Evolutionary conservation across 805 yeast species (phyloP), one percentile per base, ranked within the genome.

Genomic region (Metschnikowia henanensis): DNA sequence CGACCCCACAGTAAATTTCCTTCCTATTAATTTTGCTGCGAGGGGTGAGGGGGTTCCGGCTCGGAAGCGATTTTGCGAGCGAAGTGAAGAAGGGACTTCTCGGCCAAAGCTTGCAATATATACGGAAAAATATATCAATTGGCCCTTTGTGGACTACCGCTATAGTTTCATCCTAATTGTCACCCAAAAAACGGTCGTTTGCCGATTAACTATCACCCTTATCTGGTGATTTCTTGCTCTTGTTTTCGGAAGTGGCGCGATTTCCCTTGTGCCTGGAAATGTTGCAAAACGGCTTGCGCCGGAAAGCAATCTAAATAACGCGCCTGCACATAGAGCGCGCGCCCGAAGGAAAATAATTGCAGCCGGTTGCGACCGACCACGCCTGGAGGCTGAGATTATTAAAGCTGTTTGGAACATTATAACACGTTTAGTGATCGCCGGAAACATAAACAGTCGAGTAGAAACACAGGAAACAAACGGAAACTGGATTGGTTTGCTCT

Each of bases 1-100:
- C 28, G 12, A 34, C 37, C 37, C 37, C 37, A 34, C 37, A 34
- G 20, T 34, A 10, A 22, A 34, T 25, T 34, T 22, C 6, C 2
- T 21, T 6, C 19, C 23, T 21, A 21, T n/a, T 34, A 21, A 13
- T 13, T 23, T 4, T 3, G 12, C 12, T 23, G 26, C 26, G 26
- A 23, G 12, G 12, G 12, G 12, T 3, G 26, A 4, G 26, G 26
- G 26, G 26, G 26, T 23, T 23, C 26, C 26, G 26, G 26, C 3
- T 23, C 26, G 26, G 26, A 13, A 13, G 26, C 12, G 12, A 23
- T 23, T 9, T 23, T 23, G 12, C 26, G 26, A 23, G 26, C 12
- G 26, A 23, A 23, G 12, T 9, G 26, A 9, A 23, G 26, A 23
- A 9, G n/a, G n/a, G n/a, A n/a, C n/a, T n/a, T n/a, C n/a, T n/a